A percentile compares a stretch with the other conserved stretches of the same genome.
phyloP scores from a whole-genome alignment of 805 yeast genomes.

The Candida verbasci region DNA sequence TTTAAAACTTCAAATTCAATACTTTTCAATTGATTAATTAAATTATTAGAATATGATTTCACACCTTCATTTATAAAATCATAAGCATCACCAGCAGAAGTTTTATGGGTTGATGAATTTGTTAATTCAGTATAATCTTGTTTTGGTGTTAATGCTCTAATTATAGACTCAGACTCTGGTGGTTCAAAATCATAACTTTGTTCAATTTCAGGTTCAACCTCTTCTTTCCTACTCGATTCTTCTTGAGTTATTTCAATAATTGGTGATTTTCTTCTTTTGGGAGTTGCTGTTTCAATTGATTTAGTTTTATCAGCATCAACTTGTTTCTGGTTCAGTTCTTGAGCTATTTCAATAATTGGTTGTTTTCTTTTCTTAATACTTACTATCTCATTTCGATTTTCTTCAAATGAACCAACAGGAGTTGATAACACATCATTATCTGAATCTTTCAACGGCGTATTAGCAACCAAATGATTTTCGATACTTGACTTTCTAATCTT shows the following conservation, averaged over 20 bases:
- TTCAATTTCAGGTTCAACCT: not conserved
- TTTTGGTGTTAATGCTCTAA: conserved; percentile 1
- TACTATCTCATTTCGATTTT: no score
- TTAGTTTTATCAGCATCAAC: no score
- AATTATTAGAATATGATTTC: conserved; percentile 7
- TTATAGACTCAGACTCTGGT: not conserved
- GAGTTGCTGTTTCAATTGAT: not conserved
- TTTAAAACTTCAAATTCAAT: conserved; percentile 11
- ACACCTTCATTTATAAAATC: conserved; percentile 10
- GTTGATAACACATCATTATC: no score
- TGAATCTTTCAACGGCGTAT: no score
- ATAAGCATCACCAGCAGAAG: not conserved
- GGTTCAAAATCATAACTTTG: not conserved
- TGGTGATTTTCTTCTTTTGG: not conserved
- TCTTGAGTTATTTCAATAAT: not conserved
- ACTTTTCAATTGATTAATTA: conserved; percentile 10
- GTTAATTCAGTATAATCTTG: conserved; percentile 2
- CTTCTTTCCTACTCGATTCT: not conserved
- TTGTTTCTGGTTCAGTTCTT: no score
- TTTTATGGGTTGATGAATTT: not conserved
- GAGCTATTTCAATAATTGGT: no score
- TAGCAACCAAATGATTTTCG: no score
- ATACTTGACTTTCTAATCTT: no score
- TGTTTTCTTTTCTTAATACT: no score
- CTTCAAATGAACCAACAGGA: no score